A percentile compares a stretch with the other conserved stretches of the same genome.
Evolutionary conservation across 148 eudicot genomes (phyloP).

Genomic region (Cornus florida): DNA sequence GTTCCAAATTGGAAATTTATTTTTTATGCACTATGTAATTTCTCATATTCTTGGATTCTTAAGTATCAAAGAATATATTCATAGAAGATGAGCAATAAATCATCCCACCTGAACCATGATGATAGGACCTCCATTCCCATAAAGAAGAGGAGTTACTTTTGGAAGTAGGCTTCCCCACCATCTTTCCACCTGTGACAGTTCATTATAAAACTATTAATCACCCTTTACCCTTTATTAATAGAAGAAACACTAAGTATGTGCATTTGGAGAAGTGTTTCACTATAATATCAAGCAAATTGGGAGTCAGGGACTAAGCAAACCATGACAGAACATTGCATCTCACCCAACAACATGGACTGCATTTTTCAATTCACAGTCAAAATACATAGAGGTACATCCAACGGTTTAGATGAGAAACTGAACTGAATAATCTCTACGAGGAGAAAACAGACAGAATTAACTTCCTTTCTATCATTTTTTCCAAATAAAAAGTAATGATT

Average conservation of each 20-base stretch:
- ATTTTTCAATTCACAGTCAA: background rate
- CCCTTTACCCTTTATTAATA: background rate
- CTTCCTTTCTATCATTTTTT: background rate
- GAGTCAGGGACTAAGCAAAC: background rate
- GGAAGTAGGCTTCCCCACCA: conserved; percentile 93
- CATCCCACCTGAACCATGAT: conserved; percentile 83
- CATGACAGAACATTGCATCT: background rate
- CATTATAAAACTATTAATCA: background rate
- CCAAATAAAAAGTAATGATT: background rate
- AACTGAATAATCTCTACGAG: background rate
- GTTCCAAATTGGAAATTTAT: background rate
- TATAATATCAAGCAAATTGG: background rate
- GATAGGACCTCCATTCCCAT: conserved; percentile 86
- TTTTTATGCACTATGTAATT: background rate
- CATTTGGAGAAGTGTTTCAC: background rate
- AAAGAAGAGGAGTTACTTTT: conserved; percentile 68
- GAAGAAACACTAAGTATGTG: background rate
- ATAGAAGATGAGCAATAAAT: background rate
- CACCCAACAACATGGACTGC: background rate
- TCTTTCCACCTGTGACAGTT: conserved; percentile 57
- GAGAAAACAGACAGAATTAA: background rate
- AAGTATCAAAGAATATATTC: background rate
- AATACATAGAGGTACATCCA: background rate
- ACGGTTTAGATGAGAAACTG: background rate
- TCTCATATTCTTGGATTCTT: background rate